Conservation (phyloP, 2,329 filamentous ascomycete genomes). For the Exophiala aquamarina region DNA sequence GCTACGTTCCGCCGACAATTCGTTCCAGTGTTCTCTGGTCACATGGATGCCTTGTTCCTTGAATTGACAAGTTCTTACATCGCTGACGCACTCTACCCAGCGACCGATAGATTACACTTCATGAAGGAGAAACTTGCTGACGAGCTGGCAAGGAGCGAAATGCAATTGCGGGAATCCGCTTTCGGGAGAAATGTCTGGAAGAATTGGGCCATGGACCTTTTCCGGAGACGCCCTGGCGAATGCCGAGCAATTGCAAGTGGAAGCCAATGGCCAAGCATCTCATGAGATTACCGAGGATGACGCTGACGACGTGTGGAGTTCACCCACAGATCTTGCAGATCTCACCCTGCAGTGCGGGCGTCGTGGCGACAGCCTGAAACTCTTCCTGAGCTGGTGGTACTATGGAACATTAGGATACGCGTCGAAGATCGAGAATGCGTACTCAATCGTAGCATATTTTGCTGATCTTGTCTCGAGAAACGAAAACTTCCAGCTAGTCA, state of each 20-base stretch:
- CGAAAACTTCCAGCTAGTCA: slow-evolving; percentile 68
- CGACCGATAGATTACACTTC: slow-evolving; percentile 63
- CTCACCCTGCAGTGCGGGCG: slow-evolving; percentile 92
- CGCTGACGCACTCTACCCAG: slow-evolving; percentile 65
- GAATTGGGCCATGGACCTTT: slow-evolving; percentile 74
- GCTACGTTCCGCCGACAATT: slow-evolving; percentile 61
- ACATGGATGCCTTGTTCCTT: slow-evolving; percentile 60
- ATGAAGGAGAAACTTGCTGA: slow-evolving; percentile 67
- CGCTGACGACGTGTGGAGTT: slow-evolving; percentile 44
- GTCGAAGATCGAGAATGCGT: slow-evolving; percentile 69
- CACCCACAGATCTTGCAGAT: slow-evolving; percentile 87
- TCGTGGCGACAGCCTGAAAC: slow-evolving; percentile 79
- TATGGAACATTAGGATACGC: slow-evolving; percentile 77
- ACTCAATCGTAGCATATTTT: slow-evolving; percentile 68
- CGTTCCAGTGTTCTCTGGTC: slow-evolving; percentile 62
- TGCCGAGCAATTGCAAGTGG: slow-evolving; percentile 61
- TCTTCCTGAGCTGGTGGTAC: slow-evolving; percentile 87
- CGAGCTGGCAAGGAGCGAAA: slow-evolving; percentile 61
- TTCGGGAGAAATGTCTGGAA: slow-evolving; percentile 69
- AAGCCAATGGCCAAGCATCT: background rate
- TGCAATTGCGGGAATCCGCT: slow-evolving; percentile 61
- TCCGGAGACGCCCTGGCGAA: slow-evolving; percentile 61
- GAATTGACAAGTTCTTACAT: slow-evolving; percentile 66
- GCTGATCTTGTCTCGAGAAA: slow-evolving; percentile 57
- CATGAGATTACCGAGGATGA: background rate